Evolutionary conservation across 805 yeast species (phyloP).

Genomic region (Candida golubevii): DNA sequence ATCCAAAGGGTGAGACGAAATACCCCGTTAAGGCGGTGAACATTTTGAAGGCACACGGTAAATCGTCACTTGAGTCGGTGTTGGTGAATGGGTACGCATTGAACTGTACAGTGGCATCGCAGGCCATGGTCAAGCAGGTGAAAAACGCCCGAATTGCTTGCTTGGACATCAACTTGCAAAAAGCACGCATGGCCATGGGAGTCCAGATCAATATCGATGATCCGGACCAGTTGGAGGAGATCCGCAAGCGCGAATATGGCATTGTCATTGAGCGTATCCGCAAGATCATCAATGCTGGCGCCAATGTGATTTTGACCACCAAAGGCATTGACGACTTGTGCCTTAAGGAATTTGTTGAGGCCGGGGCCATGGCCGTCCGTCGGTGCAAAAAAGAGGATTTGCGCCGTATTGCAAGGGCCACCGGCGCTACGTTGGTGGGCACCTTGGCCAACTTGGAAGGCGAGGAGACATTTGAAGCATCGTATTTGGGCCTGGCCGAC

Average conservation of each 20-base stretch:
- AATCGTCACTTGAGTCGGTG: slow-evolving; percentile 80
- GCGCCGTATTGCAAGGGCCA: slow-evolving; percentile 94
- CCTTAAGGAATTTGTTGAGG: slow-evolving; percentile 85
- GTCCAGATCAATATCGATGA: slow-evolving; percentile 95
- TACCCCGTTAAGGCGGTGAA: slow-evolving; percentile 98
- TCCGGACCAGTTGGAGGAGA: slow-evolving; percentile 94
- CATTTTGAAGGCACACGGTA: slow-evolving; percentile 94
- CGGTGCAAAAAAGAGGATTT: slow-evolving; percentile 96
- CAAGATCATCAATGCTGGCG: slow-evolving; percentile 82
- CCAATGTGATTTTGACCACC: slow-evolving; percentile 88
- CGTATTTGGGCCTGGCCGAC: slow-evolving; percentile 84
- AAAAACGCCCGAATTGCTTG: slow-evolving; percentile 77
- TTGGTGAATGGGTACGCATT: slow-evolving; percentile 92
- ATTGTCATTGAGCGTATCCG: slow-evolving; percentile 77
- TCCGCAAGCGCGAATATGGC: slow-evolving; percentile 83
- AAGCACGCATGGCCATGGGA: slow-evolving; percentile 97
- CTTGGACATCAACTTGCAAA: slow-evolving; percentile 88
- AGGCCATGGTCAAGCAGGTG: slow-evolving; percentile 83
- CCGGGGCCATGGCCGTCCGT: slow-evolving; percentile 92
- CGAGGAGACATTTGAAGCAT: slow-evolving; percentile 84
- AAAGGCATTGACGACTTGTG: slow-evolving; percentile 94
- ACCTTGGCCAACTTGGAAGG: slow-evolving; percentile 93
- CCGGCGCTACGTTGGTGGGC: slow-evolving; percentile 89
- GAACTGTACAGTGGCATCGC: slow-evolving; percentile 95
- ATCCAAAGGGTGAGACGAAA: slow-evolving; percentile 79